Evolutionary conservation across 2,329 filamentous ascomycete species (phyloP).

Genomic region (Fusarium torulosum): DNA sequence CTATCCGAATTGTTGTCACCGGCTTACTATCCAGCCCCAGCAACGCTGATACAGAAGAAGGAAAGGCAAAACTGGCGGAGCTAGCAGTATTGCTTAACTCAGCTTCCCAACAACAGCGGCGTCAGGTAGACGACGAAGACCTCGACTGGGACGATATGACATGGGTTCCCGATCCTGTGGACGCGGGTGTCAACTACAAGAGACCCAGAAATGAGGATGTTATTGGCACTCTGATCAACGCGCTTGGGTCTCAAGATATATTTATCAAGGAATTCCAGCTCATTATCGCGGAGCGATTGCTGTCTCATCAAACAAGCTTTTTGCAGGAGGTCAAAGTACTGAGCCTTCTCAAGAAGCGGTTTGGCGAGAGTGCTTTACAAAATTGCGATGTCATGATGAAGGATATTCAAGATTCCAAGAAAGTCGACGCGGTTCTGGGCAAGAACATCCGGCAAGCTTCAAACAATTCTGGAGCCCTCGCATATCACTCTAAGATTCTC

Average conservation of each 20-base stretch:
- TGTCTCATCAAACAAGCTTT: constrained; percentile 75
- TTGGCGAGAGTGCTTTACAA: constrained; percentile 87
- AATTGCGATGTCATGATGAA: constrained; percentile 98
- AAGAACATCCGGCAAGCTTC: constrained; percentile 51
- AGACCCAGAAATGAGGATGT: constrained; percentile 91
- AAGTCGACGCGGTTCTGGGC: constrained; percentile 77
- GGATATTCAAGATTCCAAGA: constrained; percentile 86
- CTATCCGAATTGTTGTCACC: constrained; percentile 80
- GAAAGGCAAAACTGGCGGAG: constrained; percentile 70
- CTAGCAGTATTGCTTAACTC: constrained; percentile 75
- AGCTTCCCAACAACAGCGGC: constrained; percentile 65
- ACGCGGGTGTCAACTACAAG: constrained; percentile 92
- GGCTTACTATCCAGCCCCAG: constrained; percentile 75
- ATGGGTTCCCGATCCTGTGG: constrained; percentile 93
- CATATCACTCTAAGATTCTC: constrained; percentile 84
- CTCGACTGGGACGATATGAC: constrained; percentile 92
- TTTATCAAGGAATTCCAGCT: constrained; percentile 96
- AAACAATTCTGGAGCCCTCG: constrained; percentile 41
- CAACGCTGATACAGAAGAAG: constrained; percentile 62
- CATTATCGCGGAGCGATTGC: constrained; percentile 86
- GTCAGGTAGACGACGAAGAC: constrained; percentile 72
- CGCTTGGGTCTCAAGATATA: constrained; percentile 88
- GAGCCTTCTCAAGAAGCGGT: constrained; percentile 86
- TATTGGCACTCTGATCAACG: constrained; percentile 87
- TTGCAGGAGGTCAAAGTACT: constrained; percentile 86